phyloP scores from a whole-genome alignment of 1,139 yeast species.

The Dujonia santamariae region DNA sequence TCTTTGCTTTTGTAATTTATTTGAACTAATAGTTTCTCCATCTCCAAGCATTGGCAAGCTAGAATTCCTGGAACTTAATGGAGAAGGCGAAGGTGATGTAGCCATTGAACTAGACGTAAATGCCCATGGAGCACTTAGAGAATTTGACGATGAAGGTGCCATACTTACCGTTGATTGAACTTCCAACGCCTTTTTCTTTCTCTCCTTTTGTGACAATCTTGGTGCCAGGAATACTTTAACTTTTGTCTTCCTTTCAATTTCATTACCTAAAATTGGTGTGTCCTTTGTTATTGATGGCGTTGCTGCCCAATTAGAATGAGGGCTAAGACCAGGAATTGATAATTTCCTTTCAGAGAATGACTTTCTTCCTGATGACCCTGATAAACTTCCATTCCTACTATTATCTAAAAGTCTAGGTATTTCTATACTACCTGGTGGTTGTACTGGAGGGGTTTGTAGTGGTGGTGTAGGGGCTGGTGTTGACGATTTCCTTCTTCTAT shows the following conservation, averaged over 20 bases:
- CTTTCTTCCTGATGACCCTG: too few species aligned
- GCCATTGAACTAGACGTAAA: neutral
- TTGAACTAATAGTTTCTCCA: neutral
- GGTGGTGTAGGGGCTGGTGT: neutral
- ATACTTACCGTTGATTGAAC: neutral
- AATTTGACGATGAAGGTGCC: slow-evolving; percentile 10
- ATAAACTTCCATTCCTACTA: too few species aligned
- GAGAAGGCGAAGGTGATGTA: slow-evolving; percentile 2
- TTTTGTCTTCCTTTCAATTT: slow-evolving; percentile 19
- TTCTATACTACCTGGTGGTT: too few species aligned
- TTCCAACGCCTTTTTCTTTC: slow-evolving; percentile 33
- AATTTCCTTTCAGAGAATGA: slow-evolving; percentile 3
- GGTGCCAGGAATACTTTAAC: slow-evolving; percentile 33
- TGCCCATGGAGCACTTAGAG: slow-evolving; percentile 5
- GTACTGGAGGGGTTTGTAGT: too few species aligned
- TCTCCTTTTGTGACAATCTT: slow-evolving; percentile 50
- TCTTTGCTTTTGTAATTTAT: neutral
- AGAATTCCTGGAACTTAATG: neutral
- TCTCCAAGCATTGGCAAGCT: slow-evolving; percentile 6
- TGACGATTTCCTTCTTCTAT: slow-evolving; percentile 19
- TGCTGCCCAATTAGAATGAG: slow-evolving; percentile 33
- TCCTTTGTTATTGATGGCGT: slow-evolving; percentile 12
- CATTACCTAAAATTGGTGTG: slow-evolving; percentile 10
- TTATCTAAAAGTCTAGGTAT: too few species aligned
- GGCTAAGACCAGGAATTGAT: slow-evolving; percentile 21